Evolutionary conservation across 2,329 filamentous ascomycete species (phyloP).

Genomic region (Microcyclospora tardicrescens): DNA sequence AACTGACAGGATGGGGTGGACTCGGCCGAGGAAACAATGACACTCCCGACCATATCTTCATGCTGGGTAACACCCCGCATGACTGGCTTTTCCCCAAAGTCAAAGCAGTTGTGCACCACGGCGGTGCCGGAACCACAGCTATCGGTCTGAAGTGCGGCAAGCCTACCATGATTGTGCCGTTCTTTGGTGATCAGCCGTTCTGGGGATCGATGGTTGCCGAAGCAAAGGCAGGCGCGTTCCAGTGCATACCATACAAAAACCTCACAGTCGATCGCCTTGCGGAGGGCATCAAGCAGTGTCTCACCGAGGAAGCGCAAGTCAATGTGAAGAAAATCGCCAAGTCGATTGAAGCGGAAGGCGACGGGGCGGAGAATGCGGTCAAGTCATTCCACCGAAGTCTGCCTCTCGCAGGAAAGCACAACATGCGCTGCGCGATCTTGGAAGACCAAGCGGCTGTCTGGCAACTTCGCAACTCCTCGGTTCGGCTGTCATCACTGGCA

Average conservation of each 20-base stretch:
- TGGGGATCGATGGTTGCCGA: conserved; percentile 59
- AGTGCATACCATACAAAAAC: conserved; percentile 55
- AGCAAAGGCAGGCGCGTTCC: conserved; percentile 49
- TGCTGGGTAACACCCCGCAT: conserved; percentile 62
- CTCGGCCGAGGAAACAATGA: conserved; percentile 47
- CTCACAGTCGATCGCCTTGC: conserved; percentile 51
- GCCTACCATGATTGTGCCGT: conserved; percentile 65
- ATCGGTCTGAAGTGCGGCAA: conserved; percentile 58
- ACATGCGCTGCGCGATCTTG: conserved; percentile 54
- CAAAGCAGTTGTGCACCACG: conserved; percentile 57
- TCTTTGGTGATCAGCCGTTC: conserved; percentile 69
- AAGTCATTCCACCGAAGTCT: conserved; percentile 52
- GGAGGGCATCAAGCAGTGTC: conserved; percentile 56
- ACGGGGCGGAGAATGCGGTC: conserved; percentile 59
- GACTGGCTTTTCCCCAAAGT: conserved; percentile 65
- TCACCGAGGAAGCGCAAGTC: conserved; percentile 46
- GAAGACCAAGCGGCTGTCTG: conserved; percentile 52
- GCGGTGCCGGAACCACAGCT: conserved; percentile 66
- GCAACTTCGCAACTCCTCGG: conserved; percentile 47
- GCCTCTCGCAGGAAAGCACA: conserved; percentile 30
- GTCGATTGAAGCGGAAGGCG: conserved; percentile 50
- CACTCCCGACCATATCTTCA: conserved; percentile 51
- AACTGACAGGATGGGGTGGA: conserved; percentile 45
- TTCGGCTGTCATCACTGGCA: conserved; percentile 50
- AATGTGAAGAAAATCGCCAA: conserved; percentile 48